A percentile compares a stretch with the other conserved stretches of the same genome.
phyloP scores from a whole-genome alignment of 108 stramenopile genomes.

The Seminavis robusta region DNA sequence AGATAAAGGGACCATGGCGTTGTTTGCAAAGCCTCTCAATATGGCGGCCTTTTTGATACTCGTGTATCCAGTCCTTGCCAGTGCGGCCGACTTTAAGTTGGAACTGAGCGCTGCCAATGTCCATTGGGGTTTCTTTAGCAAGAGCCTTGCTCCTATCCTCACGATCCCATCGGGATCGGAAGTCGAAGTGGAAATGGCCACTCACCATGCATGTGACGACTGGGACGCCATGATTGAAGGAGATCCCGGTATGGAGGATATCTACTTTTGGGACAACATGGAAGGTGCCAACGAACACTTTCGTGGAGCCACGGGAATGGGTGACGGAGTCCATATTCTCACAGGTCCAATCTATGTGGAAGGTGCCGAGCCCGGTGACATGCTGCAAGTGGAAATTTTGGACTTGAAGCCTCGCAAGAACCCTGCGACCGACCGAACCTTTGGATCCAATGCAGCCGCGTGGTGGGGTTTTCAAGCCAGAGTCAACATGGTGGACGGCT shows the following conservation, averaged over 20 bases:
- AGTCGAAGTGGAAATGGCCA: constrained; percentile 43
- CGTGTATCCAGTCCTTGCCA: too few species aligned
- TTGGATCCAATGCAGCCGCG: constrained; percentile 37
- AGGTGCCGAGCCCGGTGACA: constrained; percentile 31
- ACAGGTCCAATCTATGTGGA: constrained; percentile 37
- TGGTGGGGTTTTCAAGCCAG: constrained; percentile 44
- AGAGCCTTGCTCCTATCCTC: constrained; percentile 14
- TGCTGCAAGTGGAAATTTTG: constrained; percentile 40
- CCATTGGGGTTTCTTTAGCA: constrained; percentile 41
- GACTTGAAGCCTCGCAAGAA: constrained; percentile 26
- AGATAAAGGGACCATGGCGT: too few species aligned
- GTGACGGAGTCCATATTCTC: constrained; percentile 27
- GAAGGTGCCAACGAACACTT: constrained; percentile 22
- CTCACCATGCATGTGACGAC: constrained; percentile 46
- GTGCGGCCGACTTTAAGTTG: too few species aligned
- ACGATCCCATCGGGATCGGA: constrained; percentile 18
- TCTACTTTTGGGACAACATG: constrained; percentile 27
- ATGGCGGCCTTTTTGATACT: too few species aligned
- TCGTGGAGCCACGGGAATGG: constrained; percentile 35
- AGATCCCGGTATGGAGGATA: constrained; percentile 37
- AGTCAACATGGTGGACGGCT: constrained; percentile 16
- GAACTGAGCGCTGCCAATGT: constrained; percentile 15
- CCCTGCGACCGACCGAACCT: constrained; percentile 23
- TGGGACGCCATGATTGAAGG: constrained; percentile 44
- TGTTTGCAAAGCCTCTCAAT: too few species aligned